Evolutionary conservation across 2,329 filamentous ascomycete genomes (phyloP).

Genomic region (Fusarium domesticum): DNA sequence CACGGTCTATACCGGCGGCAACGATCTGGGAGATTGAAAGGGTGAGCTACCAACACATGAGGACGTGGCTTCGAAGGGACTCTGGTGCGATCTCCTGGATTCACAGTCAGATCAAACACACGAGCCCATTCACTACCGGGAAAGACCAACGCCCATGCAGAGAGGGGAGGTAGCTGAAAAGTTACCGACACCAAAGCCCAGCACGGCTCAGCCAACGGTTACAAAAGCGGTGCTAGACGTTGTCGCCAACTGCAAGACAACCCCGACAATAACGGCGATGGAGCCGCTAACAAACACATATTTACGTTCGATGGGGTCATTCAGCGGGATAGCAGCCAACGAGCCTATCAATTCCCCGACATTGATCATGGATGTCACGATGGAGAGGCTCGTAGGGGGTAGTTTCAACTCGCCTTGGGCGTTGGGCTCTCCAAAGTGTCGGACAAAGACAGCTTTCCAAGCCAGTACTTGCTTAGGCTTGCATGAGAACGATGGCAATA

Average conservation of each 20-base stretch:
- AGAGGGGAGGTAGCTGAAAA: constrained; percentile 39
- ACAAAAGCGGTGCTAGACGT: constrained; percentile 23
- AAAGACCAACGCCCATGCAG: too few species aligned
- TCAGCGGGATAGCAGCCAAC: constrained; percentile 36
- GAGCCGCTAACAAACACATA: constrained; percentile 30
- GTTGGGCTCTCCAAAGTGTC: constrained; percentile 32
- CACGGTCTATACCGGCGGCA: constrained; percentile 34
- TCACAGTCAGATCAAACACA: constrained; percentile 9
- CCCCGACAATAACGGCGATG: constrained; percentile 28
- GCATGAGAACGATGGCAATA: too few species aligned
- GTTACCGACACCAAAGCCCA: constrained; percentile 31
- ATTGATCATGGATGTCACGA: constrained; percentile 40
- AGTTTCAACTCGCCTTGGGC: constrained; percentile 31
- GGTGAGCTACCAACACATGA: constrained; percentile 41
- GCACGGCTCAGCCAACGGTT: constrained; percentile 22
- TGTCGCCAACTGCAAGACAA: constrained; percentile 24
- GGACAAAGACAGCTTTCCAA: constrained; percentile 31
- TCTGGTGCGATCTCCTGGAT: constrained; percentile 31
- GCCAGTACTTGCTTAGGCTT: too few species aligned
- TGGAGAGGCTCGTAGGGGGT: constrained; percentile 19
- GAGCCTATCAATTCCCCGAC: constrained; percentile 39
- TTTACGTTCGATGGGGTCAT: constrained; percentile 35
- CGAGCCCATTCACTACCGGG: too few species aligned
- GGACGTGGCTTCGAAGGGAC: constrained; percentile 32
- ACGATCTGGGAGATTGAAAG: constrained; percentile 38